These are phyloP conservation scores for Penicillium olsonii DNA, from an alignment of 2,329 filamentous ascomycete genomes.

Conservation along the genomic window DNA sequence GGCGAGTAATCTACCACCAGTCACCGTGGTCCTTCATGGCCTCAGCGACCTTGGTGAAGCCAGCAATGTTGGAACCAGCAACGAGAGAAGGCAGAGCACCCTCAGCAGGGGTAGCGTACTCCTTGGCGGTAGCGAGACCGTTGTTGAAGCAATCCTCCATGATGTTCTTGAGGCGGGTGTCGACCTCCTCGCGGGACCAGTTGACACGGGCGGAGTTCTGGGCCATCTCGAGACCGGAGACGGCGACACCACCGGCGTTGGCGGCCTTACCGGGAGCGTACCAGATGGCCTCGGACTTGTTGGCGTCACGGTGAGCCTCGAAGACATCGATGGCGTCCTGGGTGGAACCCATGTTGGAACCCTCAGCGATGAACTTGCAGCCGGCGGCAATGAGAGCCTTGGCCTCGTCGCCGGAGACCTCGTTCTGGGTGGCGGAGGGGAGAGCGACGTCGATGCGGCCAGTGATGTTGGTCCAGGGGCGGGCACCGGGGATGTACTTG, in stretches of 20 bases:
- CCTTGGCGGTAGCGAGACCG: constrained; percentile 83
- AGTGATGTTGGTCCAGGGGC: constrained; percentile 83
- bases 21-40: constrained; percentile 98
- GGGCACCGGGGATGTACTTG: constrained; percentile 82
- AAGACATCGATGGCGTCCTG: constrained; percentile 93
- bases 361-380: constrained; percentile 86
- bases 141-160: constrained; percentile 94
- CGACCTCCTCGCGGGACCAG: constrained; percentile 90
- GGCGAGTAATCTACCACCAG: constrained; percentile 64
- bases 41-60: constrained; percentile 91
- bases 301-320: constrained; percentile 69
- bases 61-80: constrained; percentile 94
- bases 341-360: constrained; percentile 98
- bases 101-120: constrained; percentile 77
- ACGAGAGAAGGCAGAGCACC: constrained; percentile 88
- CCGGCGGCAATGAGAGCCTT: constrained; percentile 75
- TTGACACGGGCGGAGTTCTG: constrained; percentile 88
- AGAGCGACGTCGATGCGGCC: constrained; percentile 88
- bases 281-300: constrained; percentile 74
- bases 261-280: constrained; percentile 96
- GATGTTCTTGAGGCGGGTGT: constrained; percentile 85
- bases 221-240: constrained; percentile 97
- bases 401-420: constrained; percentile 90
- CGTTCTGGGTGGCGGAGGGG: constrained; percentile 95
- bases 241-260: constrained; percentile 96